A percentile compares a stretch with the other conserved stretches of the same genome.
These are phyloP conservation scores for Malbranchea zuffiana DNA, from an alignment of 2,329 filamentous ascomycete genomes.

Conservation along the genomic window DNA sequence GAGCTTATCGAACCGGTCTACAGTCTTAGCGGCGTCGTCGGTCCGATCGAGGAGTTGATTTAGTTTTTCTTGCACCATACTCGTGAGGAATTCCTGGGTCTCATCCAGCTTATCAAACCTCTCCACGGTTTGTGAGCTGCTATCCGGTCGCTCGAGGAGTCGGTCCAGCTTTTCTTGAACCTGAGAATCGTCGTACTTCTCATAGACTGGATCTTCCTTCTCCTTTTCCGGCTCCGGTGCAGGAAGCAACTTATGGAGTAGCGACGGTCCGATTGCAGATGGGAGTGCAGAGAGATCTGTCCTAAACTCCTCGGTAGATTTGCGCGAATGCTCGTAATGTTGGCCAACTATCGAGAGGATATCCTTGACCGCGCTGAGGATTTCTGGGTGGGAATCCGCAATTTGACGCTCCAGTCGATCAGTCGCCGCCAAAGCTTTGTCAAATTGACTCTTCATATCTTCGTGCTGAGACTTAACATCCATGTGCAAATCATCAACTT, in stretches of 20 bases:
- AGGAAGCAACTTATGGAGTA: constrained; percentile 33
- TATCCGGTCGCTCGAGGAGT: constrained; percentile 39
- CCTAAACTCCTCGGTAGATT: constrained; percentile 51
- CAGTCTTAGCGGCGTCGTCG: constrained; percentile 55
- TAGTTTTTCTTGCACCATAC: constrained; percentile 59
- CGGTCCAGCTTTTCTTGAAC: constrained; percentile 50
- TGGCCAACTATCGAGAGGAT: constrained; percentile 71
- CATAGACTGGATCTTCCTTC: constrained; percentile 19
- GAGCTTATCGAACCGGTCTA: constrained; percentile 65
- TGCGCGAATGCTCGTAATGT: constrained; percentile 80
- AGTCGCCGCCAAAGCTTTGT: constrained; percentile 61
- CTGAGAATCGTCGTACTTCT: constrained; percentile 52
- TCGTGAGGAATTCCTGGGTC: constrained; percentile 77
- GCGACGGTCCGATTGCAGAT: constrained; percentile 44
- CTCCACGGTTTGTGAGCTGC: constrained; percentile 56
- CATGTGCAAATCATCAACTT: constrained; percentile 60
- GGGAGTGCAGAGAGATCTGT: constrained; percentile 43
- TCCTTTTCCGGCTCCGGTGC: constrained; percentile 25
- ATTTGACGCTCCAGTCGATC: constrained; percentile 68
- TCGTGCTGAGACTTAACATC: constrained; percentile 69
- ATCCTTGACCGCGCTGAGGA: constrained; percentile 75
- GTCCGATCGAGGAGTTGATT: constrained; percentile 37
- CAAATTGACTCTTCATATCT: constrained; percentile 68
- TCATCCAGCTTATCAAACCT: constrained; percentile 76
- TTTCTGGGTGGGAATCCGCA: constrained; percentile 74